phyloP scores from a whole-genome alignment of 2,329 filamentous ascomycete genomes.

The Dryadomyces quercivorus region DNA sequence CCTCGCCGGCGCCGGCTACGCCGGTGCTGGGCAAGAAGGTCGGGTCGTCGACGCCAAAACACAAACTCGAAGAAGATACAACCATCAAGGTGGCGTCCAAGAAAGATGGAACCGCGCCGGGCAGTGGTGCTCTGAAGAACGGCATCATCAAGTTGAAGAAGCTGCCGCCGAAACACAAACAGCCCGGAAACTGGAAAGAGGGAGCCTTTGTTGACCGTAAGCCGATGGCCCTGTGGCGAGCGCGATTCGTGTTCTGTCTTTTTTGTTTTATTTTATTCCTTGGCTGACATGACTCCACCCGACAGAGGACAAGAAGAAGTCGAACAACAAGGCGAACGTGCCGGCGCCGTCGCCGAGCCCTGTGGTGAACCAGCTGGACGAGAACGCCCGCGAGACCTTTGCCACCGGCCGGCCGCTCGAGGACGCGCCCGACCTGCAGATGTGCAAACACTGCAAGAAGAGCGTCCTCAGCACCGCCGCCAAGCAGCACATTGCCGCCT shows the following conservation, averaged over 20 bases:
- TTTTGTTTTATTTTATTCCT: not conserved
- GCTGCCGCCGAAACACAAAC: slow-evolving; percentile 46
- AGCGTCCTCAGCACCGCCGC: slow-evolving; percentile 65
- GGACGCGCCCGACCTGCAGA: slow-evolving; percentile 65
- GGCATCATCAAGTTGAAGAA: slow-evolving; percentile 52
- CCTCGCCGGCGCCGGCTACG: slow-evolving; percentile 11
- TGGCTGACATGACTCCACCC: not conserved
- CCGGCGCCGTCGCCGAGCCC: slow-evolving; percentile 38
- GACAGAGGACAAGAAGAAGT: slow-evolving; percentile 40
- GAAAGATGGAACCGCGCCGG: slow-evolving; percentile 25
- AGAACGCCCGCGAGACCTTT: slow-evolving; percentile 66
- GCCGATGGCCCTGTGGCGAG: slow-evolving; percentile 9
- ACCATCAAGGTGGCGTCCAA: slow-evolving; percentile 53
- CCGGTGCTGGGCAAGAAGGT: slow-evolving; percentile 6
- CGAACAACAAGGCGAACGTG: slow-evolving; percentile 26
- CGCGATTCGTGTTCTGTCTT: not conserved
- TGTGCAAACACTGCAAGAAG: slow-evolving; percentile 93
- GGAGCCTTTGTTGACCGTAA: slow-evolving; percentile 51
- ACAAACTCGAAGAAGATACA: slow-evolving; percentile 39
- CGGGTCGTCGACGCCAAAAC: slow-evolving; percentile 17
- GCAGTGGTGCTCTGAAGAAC: slow-evolving; percentile 17
- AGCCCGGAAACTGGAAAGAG: slow-evolving; percentile 61
- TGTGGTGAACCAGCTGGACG: slow-evolving; percentile 58
- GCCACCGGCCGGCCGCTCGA: slow-evolving; percentile 69
- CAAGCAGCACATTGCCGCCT: slow-evolving; percentile 70